phyloP scores from a whole-genome alignment of 164 flowering plant genomes.

The Magnolia sinica region DNA sequence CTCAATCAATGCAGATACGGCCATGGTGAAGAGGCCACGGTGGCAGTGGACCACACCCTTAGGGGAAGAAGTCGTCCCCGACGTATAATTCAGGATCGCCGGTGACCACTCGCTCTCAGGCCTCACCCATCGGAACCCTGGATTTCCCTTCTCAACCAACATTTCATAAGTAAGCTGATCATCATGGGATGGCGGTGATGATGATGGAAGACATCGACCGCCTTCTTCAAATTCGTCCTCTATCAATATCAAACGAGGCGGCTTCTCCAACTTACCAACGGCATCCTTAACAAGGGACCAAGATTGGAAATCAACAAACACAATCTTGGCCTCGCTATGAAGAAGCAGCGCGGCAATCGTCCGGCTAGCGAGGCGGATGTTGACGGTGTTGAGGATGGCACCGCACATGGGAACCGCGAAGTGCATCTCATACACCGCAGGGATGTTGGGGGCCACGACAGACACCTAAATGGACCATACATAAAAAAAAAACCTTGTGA shows the following conservation, averaged over 20 bases:
- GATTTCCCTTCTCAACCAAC: slow-evolving; percentile 31
- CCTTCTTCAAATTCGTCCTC: slow-evolving; percentile 11
- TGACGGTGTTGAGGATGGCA: slow-evolving; percentile 31
- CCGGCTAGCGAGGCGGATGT: slow-evolving; percentile 31
- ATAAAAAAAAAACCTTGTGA: not conserved
- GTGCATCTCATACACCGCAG: slow-evolving; percentile 39
- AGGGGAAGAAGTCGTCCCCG: slow-evolving; percentile 54
- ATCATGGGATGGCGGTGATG: slow-evolving; percentile 2
- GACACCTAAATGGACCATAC: slow-evolving; percentile 13
- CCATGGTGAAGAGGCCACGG: slow-evolving; percentile 33
- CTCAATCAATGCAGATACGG: slow-evolving; percentile 28
- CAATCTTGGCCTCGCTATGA: slow-evolving; percentile 22
- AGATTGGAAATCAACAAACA: slow-evolving; percentile 24
- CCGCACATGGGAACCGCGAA: slow-evolving; percentile 38
- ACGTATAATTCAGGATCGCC: slow-evolving; percentile 46
- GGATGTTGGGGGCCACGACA: slow-evolving; percentile 31
- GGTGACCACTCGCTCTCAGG: slow-evolving; percentile 46
- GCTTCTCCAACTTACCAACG: slow-evolving; percentile 16
- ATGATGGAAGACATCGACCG: not conserved
- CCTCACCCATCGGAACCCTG: slow-evolving; percentile 31
- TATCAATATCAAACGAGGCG: slow-evolving; percentile 29
- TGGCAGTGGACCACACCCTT: slow-evolving; percentile 57
- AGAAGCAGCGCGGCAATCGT: slow-evolving; percentile 25
- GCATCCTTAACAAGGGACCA: slow-evolving; percentile 24
- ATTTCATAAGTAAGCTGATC: slow-evolving; percentile 25